A percentile compares a stretch with the other conserved stretches of the same genome.
These are phyloP conservation scores for Aspergillus nomiae DNA, from an alignment of 2,329 filamentous ascomycete species.

Conservation along the genomic window DNA sequence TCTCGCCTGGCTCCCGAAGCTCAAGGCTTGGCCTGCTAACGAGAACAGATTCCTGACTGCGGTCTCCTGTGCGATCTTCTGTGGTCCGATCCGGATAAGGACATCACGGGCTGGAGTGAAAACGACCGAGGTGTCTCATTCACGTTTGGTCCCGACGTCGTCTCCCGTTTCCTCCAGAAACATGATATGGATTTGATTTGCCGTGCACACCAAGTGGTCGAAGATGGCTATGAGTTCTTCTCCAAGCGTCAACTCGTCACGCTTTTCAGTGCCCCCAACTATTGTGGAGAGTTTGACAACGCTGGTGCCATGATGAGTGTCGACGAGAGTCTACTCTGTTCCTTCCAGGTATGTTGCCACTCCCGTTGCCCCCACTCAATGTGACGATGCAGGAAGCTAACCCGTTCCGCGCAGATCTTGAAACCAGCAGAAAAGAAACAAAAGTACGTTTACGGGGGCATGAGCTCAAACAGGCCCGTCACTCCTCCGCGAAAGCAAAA, in stretches of 20 bases:
- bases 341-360: conserved; percentile 76
- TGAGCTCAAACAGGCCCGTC: conserved; percentile 69
- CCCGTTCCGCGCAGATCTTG: conserved; percentile 69
- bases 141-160: conserved; percentile 96
- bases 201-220: conserved; percentile 96
- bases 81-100: conserved; percentile 99
- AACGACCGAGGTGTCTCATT: conserved; percentile 98
- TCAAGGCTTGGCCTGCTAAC: conserved; percentile 45
- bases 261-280: conserved; percentile 96
- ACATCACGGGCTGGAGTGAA: conserved; percentile 98
- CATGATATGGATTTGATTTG: conserved; percentile 99
- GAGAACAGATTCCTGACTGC: conserved; percentile 86
- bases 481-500: conserved; percentile 72
- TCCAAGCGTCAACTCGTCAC: conserved; percentile 97
- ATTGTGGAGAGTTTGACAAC: conserved; percentile 99
- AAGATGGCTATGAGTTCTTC: conserved; percentile 99
- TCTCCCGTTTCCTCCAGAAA: conserved; percentile 96
- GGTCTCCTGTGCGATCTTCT: conserved; percentile 95
- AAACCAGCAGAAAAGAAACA: conserved; percentile 99
- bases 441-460: conserved; percentile 89
- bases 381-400: not conserved
- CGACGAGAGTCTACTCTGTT: conserved; percentile 96
- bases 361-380: not conserved
- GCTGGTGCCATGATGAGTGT: conserved; percentile 99
- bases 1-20: conserved; percentile 30